These are phyloP conservation scores for Protomyces pachydermus DNA, from an alignment of 1,139 yeast genomes.

Conservation along the genomic window DNA sequence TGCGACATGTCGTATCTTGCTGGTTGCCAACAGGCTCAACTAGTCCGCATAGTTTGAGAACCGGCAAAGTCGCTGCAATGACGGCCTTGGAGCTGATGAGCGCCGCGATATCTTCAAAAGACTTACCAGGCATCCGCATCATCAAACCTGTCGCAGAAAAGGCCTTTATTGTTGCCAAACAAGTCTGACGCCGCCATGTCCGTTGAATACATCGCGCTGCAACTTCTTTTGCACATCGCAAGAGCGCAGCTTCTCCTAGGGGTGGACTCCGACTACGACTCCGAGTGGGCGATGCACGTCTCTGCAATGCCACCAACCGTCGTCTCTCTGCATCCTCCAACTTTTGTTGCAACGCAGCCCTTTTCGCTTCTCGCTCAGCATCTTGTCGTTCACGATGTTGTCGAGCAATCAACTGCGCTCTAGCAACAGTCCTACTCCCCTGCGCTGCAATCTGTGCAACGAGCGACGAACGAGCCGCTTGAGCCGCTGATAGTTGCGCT, in stretches of 20 bases:
- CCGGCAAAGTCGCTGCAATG: neutral
- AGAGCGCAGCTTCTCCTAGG: neutral
- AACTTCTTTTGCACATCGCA: neutral
- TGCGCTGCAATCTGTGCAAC: slow-evolving; percentile 14
- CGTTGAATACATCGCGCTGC: neutral
- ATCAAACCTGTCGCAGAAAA: neutral
- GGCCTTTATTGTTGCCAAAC: neutral
- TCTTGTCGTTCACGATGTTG: slow-evolving; percentile 15
- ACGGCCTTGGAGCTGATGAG: neutral
- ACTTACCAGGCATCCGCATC: neutral
- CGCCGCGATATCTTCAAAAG: neutral
- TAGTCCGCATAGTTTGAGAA: neutral
- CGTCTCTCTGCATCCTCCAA: slow-evolving; percentile 17
- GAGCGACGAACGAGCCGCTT: slow-evolving; percentile 18
- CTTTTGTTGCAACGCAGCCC: slow-evolving; percentile 13
- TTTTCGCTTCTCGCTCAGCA: slow-evolving; percentile 7
- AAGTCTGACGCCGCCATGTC: neutral
- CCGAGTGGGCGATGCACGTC: neutral
- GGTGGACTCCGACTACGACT: neutral
- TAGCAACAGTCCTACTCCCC: slow-evolving; percentile 11
- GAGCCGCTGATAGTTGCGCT: slow-evolving; percentile 7
- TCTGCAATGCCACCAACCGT: neutral
- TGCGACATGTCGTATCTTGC: neutral
- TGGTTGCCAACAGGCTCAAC: neutral
- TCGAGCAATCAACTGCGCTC: slow-evolving; percentile 7